Conservation (phyloP, 2,329 filamentous ascomycete species). For the Tolypocladium album region DNA sequence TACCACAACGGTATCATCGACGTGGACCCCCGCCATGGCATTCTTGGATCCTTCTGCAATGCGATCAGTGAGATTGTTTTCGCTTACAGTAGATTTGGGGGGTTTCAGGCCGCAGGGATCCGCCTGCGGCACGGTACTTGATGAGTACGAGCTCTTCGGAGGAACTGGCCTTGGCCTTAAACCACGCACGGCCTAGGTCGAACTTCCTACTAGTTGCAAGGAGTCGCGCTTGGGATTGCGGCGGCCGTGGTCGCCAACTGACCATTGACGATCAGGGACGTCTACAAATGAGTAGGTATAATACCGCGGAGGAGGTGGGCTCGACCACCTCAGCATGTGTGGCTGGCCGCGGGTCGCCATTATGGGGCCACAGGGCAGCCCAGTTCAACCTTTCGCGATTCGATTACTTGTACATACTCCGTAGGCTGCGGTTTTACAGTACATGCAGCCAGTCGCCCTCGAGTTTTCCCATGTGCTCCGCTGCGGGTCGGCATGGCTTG, state of each 20-base stretch:
- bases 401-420: neutral
- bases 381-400: neutral
- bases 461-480: neutral
- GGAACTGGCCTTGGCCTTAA: neutral
- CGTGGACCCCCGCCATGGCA: no score
- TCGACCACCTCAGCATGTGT: neutral
- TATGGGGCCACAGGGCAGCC: neutral
- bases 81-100: neutral
- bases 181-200: neutral
- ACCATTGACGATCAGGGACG: neutral
- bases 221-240: neutral
- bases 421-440: neutral
- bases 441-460: neutral
- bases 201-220: neutral
- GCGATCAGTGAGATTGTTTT: neutral
- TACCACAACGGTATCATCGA: no score
- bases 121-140: neutral
- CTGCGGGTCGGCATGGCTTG: neutral
- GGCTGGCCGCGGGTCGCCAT: neutral
- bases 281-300: neutral
- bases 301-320: neutral
- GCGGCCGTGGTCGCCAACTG: neutral
- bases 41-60: neutral
- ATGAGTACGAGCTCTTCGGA: neutral
- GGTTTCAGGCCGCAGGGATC: neutral